Evolutionary conservation across 2,329 filamentous ascomycete species (phyloP).

Genomic region (Cladosporium colombiae): DNA sequence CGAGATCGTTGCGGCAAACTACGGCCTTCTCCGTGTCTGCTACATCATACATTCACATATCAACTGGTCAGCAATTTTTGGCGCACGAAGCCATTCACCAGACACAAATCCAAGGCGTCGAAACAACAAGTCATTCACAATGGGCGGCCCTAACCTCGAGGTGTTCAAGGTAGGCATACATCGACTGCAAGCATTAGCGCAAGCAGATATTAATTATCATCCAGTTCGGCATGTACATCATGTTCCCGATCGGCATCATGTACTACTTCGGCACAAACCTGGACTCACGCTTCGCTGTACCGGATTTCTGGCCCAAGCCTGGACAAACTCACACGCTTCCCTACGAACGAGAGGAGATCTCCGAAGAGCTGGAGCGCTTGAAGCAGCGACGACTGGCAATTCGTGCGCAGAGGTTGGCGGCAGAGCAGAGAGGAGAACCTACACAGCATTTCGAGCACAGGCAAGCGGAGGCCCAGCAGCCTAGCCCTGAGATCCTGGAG

Average conservation of each 20-base stretch:
- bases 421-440: slow-evolving; percentile 37
- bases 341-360: slow-evolving; percentile 77
- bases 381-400: slow-evolving; percentile 52
- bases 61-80: not conserved
- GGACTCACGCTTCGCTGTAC: slow-evolving; percentile 83
- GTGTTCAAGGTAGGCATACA: slow-evolving; percentile 75
- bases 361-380: slow-evolving; percentile 74
- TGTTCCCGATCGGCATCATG: slow-evolving; percentile 99
- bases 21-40: slow-evolving; percentile 7
- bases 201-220: not conserved
- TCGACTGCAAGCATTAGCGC: not conserved
- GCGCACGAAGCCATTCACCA: not conserved
- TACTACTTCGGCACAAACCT: slow-evolving; percentile 99
- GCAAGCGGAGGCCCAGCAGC: slow-evolving; percentile 27
- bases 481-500: slow-evolving; percentile 30
- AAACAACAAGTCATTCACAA: slow-evolving; percentile 35
- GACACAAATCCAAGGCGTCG: not conserved
- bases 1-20: slow-evolving; percentile 10
- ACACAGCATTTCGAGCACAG: slow-evolving; percentile 28
- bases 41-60: slow-evolving; percentile 9
- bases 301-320: slow-evolving; percentile 88
- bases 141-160: slow-evolving; percentile 89
- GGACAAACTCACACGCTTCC: slow-evolving; percentile 76
- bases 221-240: slow-evolving; percentile 96
- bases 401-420: slow-evolving; percentile 50